Evolutionary conservation across 108 stramenopile genomes (phyloP).

Genomic region (Schizochytrium sp.): DNA sequence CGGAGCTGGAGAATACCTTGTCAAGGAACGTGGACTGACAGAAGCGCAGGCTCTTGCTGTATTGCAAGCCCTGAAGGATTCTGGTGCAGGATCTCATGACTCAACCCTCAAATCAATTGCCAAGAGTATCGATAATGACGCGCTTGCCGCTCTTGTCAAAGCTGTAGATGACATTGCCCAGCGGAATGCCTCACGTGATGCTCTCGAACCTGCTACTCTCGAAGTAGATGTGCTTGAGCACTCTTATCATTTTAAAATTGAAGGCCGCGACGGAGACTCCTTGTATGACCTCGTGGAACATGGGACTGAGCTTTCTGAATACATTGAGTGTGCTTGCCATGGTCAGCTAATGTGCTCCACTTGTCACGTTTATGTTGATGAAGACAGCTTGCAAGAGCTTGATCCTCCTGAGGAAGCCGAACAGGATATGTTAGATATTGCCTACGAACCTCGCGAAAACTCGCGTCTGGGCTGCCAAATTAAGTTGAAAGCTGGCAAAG

Average conservation of each 20-base stretch:
- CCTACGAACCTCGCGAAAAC: slow-evolving; percentile 33
- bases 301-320: slow-evolving; percentile 18
- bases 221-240: neutral
- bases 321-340: slow-evolving; percentile 53
- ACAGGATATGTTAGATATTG: slow-evolving; percentile 53
- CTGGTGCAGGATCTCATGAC: neutral
- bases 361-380: slow-evolving; percentile 46
- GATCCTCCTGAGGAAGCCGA: slow-evolving; percentile 21
- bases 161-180: neutral
- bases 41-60: neutral
- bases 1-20: neutral
- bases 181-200: neutral
- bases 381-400: neutral
- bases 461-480: slow-evolving; percentile 47
- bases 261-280: slow-evolving; percentile 45
- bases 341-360: slow-evolving; percentile 54
- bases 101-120: neutral
- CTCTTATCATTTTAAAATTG: neutral
- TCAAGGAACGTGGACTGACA: slow-evolving; percentile 14
- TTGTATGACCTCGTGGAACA: slow-evolving; percentile 7
- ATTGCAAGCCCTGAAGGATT: slow-evolving; percentile 9
- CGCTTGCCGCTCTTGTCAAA: neutral
- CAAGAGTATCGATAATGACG: neutral
- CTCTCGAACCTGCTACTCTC: neutral
- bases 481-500: neutral